A percentile compares a stretch with the other conserved stretches of the same genome.
These are phyloP conservation scores for Colletotrichum spaethianum DNA, from an alignment of 2,329 filamentous ascomycete species.

Conservation along the genomic window DNA sequence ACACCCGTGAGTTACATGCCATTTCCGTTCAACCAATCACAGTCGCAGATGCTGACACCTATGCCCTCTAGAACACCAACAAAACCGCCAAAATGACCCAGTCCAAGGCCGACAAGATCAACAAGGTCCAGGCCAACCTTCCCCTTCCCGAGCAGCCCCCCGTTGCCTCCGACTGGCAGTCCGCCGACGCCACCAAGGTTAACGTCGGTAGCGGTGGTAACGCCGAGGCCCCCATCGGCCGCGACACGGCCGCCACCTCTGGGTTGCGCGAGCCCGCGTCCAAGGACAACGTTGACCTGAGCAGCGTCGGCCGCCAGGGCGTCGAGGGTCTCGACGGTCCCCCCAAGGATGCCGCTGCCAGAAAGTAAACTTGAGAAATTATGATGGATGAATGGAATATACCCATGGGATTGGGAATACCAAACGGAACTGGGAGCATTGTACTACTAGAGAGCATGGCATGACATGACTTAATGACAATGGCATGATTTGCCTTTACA, in stretches of 20 bases:
- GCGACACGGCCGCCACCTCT: slow-evolving; percentile 61
- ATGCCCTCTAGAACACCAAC: not conserved
- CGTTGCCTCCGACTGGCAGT: slow-evolving; percentile 83
- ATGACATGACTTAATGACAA: slow-evolving; percentile 35
- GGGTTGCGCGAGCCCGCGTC: slow-evolving; percentile 74
- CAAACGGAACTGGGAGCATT: not conserved
- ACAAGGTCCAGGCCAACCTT: slow-evolving; percentile 79
- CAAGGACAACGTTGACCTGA: slow-evolving; percentile 68
- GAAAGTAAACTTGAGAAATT: slow-evolving; percentile 50
- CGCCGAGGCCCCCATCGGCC: slow-evolving; percentile 66
- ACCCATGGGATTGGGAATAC: not conserved
- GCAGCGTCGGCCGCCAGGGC: slow-evolving; percentile 74
- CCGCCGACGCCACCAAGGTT: slow-evolving; percentile 76
- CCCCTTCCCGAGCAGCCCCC: slow-evolving; percentile 85
- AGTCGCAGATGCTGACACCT: slow-evolving; percentile 17
- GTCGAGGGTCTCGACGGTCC: slow-evolving; percentile 69
- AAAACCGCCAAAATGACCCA: slow-evolving; percentile 53
- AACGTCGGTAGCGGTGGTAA: slow-evolving; percentile 76
- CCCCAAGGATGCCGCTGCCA: slow-evolving; percentile 71
- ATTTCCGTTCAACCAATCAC: not conserved
- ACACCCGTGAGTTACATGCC: slow-evolving; percentile 6
- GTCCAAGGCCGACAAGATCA: slow-evolving; percentile 76
- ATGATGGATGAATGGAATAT: not conserved
- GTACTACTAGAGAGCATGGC: slow-evolving; percentile 15
- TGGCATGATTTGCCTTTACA: not conserved